Base-by-base conservation (phyloP, 2,329 filamentous ascomycete genomes). In the Lecanoromycetidae sp. region DNA sequence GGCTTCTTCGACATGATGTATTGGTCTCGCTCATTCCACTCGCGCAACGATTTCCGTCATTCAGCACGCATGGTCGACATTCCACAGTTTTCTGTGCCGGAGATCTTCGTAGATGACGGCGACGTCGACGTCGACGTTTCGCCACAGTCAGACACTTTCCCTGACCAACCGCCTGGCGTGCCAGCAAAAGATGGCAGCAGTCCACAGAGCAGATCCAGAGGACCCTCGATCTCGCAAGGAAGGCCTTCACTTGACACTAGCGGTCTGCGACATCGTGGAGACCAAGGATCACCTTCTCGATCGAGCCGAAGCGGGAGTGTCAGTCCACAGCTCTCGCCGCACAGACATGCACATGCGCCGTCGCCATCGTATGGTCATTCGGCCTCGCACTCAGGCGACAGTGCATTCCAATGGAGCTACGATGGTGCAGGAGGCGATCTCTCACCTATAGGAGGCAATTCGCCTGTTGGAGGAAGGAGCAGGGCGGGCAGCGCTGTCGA, bases 1-100 rank as follows among this genome's bases (percentile, higher is more conserved):
- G 87, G 88, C 33, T 98, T 98, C 69, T 96, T 98, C 64, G 85
- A 96, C 61, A 96, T 88, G 17, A 77, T 82, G 53, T 85, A 90
- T 66, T 94, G 86, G 80, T 79, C 82, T 33, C 80, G 88, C 36
- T 75, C 77, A 55, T 95, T 95, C 71, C 81, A 85, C 56, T 79
- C 79, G 44, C 75, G 80, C 49, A 72, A 86, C 61, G 80, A 87
- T 30, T 72, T 71, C 50, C 87, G 87, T 66, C 77, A 77, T 52
- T 76, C 76, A 3, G 80, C 81, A 17, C 82, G 87, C 51, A 84
- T 95, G 77, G 82, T 80, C 4, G 75, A 71, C 1, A 70, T 93
- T 25, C 87, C 88, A 3, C 79, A 85, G 55, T 79, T 94, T 54
- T 81, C 79, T 17, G 82, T 94, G 22, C 90, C 90, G 0, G 87